These are phyloP conservation scores for Davidsoniella australis DNA, from an alignment of 2,329 filamentous ascomycete species.

Conservation along the genomic window DNA sequence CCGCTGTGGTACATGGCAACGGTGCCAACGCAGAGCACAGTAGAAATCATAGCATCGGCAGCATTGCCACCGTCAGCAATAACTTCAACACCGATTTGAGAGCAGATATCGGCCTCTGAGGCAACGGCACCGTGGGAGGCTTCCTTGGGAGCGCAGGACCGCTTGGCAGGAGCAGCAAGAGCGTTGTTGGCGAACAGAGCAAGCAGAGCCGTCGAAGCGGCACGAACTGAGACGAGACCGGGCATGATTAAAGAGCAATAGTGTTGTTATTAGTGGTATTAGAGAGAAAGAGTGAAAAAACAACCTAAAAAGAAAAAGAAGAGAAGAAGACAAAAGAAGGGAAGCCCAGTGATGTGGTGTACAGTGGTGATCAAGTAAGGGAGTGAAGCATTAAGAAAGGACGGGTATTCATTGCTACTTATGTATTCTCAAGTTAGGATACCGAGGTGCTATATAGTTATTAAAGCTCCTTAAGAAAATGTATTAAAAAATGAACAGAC, in stretches of 20 bases:
- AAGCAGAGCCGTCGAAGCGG: constrained; percentile 7
- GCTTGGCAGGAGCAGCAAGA: neutral
- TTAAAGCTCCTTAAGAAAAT: no score
- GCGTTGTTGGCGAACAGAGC: constrained; percentile 2
- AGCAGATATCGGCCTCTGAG: constrained; percentile 42
- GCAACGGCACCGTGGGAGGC: constrained; percentile 37
- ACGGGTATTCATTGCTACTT: no score
- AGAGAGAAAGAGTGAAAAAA: neutral
- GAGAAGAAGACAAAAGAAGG: neutral
- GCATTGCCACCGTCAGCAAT: constrained; percentile 46
- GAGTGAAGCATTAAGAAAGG: neutral
- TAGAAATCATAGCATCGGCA: constrained; percentile 47
- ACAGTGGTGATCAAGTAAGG: neutral
- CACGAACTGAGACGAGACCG: constrained; percentile 7
- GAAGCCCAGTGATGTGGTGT: neutral
- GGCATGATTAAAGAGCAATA: constrained; percentile 2
- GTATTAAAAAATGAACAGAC: no score
- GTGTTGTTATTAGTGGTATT: neutral
- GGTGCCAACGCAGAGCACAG: constrained; percentile 46
- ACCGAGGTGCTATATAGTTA: no score
- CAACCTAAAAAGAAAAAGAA: neutral
- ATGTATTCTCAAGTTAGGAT: no score
- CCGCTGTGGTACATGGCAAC: constrained; percentile 51
- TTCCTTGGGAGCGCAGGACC: constrained; percentile 1
- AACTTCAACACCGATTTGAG: constrained; percentile 38